Percentiles rank a stretch among this genome's conserved stretches.
phyloP scores from a whole-genome alignment of 805 yeast species.

The Sungouiella blattae region DNA sequence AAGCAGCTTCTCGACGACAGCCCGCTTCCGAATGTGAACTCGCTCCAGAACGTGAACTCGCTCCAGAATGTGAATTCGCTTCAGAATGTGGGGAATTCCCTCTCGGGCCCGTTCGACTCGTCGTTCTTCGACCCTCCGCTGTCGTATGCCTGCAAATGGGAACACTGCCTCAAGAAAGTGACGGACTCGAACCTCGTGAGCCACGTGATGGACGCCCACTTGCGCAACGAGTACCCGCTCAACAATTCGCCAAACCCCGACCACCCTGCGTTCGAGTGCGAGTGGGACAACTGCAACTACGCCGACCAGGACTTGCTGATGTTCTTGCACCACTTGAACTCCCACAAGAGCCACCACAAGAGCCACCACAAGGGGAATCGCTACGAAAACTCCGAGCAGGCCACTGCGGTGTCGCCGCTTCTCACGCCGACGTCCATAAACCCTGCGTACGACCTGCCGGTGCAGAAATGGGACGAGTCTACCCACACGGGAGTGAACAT shows the following conservation, averaged over 20 bases:
- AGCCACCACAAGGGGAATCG: too few species aligned
- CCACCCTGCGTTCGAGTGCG: constrained; percentile 50
- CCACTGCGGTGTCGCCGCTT: background rate
- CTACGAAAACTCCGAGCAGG: constrained; percentile 7
- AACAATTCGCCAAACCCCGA: constrained; percentile 7
- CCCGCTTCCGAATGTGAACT: background rate
- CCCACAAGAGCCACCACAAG: constrained; percentile 22
- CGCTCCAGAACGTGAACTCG: background rate
- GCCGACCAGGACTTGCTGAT: constrained; percentile 48
- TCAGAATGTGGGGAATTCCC: constrained; percentile 1
- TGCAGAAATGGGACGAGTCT: too few species aligned
- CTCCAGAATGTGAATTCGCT: background rate
- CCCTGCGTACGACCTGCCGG: constrained; percentile 1
- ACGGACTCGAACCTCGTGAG: constrained; percentile 28
- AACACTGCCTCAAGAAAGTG: constrained; percentile 48
- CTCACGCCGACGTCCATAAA: constrained; percentile 5
- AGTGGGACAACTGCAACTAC: constrained; percentile 72
- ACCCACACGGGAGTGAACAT: constrained; percentile 20
- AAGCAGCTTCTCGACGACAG: constrained; percentile 13
- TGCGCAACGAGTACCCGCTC: constrained; percentile 43
- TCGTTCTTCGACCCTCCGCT: too few species aligned
- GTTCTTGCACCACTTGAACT: constrained; percentile 51
- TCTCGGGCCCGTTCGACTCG: constrained; percentile 1
- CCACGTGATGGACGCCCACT: constrained; percentile 47
- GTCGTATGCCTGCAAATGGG: constrained; percentile 59